Conservation (phyloP, 1,284 basidiomycete genomes). For the Sanghuangporus sanghuang region DNA sequence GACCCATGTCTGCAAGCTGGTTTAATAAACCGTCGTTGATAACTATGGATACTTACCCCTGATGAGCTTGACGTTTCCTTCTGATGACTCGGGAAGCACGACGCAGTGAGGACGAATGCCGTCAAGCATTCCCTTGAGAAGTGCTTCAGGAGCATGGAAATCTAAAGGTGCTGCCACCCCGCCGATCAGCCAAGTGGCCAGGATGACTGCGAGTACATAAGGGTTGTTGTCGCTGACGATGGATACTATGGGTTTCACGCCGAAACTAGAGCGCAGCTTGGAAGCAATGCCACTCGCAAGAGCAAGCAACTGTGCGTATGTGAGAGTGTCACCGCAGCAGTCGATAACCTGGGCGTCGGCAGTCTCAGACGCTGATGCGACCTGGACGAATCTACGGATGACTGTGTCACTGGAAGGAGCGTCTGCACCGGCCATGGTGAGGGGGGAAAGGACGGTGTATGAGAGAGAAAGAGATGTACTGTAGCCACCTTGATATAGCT, state of each 20-base stretch:
- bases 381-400: slow-evolving; percentile 6
- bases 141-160: slow-evolving; percentile 27
- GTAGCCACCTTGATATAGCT: background rate
- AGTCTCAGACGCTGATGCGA: slow-evolving; percentile 4
- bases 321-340: slow-evolving; percentile 9
- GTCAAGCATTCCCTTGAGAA: slow-evolving; percentile 29
- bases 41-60: slow-evolving; percentile 20
- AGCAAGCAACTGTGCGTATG: slow-evolving; percentile 7
- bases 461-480: background rate
- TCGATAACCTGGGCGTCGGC: slow-evolving; percentile 6
- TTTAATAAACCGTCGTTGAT: background rate
- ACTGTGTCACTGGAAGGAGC: background rate
- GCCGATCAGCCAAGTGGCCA: slow-evolving; percentile 31
- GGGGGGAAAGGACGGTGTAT: background rate
- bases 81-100: slow-evolving; percentile 25
- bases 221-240: slow-evolving; percentile 32
- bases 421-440: background rate
- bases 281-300: background rate
- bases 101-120: slow-evolving; percentile 28
- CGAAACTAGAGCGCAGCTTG: background rate
- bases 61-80: slow-evolving; percentile 21
- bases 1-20: background rate
- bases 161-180: slow-evolving; percentile 31
- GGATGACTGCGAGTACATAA: slow-evolving; percentile 27
- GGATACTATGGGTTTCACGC: slow-evolving; percentile 22